A percentile compares a stretch with the other conserved stretches of the same genome.
These are phyloP conservation scores for Ustilago loliicola DNA, from an alignment of 1,284 basidiomycete genomes.

Conservation along the genomic window DNA sequence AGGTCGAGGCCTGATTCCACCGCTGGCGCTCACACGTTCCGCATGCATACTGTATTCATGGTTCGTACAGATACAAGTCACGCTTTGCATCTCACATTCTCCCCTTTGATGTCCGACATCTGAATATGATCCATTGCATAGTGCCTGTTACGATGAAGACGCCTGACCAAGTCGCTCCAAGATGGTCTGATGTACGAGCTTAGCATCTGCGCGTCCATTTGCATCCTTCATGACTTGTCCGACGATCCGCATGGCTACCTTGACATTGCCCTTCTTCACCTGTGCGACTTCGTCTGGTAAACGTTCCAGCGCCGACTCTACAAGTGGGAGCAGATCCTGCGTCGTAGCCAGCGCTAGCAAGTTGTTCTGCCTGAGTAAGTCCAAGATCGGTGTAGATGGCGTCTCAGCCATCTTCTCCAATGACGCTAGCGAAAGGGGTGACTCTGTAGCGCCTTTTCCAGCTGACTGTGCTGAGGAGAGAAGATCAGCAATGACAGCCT, in stretches of 20 bases:
- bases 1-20: conserved; percentile 19
- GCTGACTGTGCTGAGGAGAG: conserved; percentile 29
- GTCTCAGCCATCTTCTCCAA: conserved; percentile 9
- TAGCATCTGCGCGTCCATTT: conserved; percentile 81
- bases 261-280: conserved; percentile 80
- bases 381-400: conserved; percentile 31
- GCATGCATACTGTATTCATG: background rate
- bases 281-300: conserved; percentile 81
- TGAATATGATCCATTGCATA: background rate
- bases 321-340: conserved; percentile 72
- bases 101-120: background rate
- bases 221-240: conserved; percentile 90
- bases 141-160: background rate
- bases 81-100: background rate
- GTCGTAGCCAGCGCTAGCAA: conserved; percentile 42
- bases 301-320: conserved; percentile 77
- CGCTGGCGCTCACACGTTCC: background rate
- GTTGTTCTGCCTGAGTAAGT: conserved; percentile 31
- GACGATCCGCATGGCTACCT: conserved; percentile 87
- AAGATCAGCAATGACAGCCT: conserved; percentile 60
- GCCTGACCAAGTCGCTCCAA: conserved; percentile 33
- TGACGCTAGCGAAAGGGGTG: conserved; percentile 17
- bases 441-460: background rate
- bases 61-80: background rate
- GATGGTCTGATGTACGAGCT: conserved; percentile 44